Percentiles rank a stretch among this genome's conserved stretches.
Conservation (phyloP, 164 flowering plant genomes). For the Nymphaea colorata region DNA sequence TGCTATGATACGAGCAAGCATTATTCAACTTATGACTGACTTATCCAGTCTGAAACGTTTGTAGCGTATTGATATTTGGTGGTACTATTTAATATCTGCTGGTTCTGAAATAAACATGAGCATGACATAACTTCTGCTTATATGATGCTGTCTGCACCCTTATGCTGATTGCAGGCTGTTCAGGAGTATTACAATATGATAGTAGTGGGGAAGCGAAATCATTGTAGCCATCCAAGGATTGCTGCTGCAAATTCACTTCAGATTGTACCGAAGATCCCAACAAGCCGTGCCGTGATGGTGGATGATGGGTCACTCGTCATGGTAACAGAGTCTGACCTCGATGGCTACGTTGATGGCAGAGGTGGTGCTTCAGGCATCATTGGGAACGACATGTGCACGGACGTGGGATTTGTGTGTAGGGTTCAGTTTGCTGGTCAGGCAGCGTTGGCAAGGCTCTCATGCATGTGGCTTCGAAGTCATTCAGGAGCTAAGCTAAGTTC, state of each 20-base stretch:
- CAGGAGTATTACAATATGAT: neutral
- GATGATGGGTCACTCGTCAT: slow-evolving; percentile 70
- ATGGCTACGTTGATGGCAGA: slow-evolving; percentile 43
- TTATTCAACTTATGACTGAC: neutral
- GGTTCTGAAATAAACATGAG: no score
- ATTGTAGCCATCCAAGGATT: neutral
- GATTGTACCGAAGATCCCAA: neutral
- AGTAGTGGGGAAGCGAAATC: neutral
- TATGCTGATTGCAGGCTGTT: slow-evolving; percentile 2
- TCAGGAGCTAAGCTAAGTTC: slow-evolving; percentile 13
- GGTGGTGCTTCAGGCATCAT: slow-evolving; percentile 5
- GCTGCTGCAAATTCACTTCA: neutral
- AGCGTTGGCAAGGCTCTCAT: slow-evolving; percentile 57
- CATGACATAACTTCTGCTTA: no score
- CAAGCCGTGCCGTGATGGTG: neutral
- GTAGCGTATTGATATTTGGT: no score
- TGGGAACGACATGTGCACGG: slow-evolving; percentile 45
- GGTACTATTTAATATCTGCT: no score
- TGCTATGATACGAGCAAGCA: neutral
- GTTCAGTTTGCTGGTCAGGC: slow-evolving; percentile 46
- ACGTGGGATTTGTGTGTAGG: slow-evolving; percentile 41
- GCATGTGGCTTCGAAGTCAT: slow-evolving; percentile 45
- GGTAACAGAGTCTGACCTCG: slow-evolving; percentile 63
- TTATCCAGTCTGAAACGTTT: neutral
- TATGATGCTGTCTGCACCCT: neutral